Evolutionary conservation across 2,329 filamentous ascomycete species (phyloP).

Genomic region (Eutypa lata): DNA sequence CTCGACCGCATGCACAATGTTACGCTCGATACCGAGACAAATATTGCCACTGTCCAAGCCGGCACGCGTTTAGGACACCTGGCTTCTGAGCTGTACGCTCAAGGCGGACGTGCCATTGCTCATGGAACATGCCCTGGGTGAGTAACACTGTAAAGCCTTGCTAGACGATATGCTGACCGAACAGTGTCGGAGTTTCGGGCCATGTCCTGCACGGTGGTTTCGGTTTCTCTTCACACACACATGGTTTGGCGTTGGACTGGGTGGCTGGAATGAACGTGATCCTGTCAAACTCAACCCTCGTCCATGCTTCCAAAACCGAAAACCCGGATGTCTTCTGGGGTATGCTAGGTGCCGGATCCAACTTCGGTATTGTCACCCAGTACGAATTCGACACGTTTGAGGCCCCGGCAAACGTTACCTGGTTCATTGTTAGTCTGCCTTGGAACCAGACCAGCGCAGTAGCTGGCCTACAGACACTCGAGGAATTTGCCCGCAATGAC

Average conservation of each 20-base stretch:
- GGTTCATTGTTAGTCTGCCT: slow-evolving; percentile 25
- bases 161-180: slow-evolving; percentile 7
- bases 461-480: slow-evolving; percentile 46
- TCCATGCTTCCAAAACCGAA: slow-evolving; percentile 26
- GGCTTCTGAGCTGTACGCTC: slow-evolving; percentile 29
- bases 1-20: slow-evolving; percentile 41
- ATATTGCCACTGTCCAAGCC: slow-evolving; percentile 38
- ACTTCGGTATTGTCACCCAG: slow-evolving; percentile 28
- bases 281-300: slow-evolving; percentile 27
- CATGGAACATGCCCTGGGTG: slow-evolving; percentile 38
- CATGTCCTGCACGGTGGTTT: slow-evolving; percentile 36
- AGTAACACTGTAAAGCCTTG: slow-evolving; percentile 8
- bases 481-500: slow-evolving; percentile 24
- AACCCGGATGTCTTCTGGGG: slow-evolving; percentile 32
- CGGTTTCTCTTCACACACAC: slow-evolving; percentile 37
- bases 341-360: slow-evolving; percentile 30
- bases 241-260: slow-evolving; percentile 44
- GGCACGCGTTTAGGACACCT: slow-evolving; percentile 42
- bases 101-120: slow-evolving; percentile 30
- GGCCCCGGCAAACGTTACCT: slow-evolving; percentile 26
- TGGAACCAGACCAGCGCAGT: slow-evolving; percentile 22
- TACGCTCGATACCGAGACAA: slow-evolving; percentile 33
- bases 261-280: slow-evolving; percentile 32
- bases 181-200: slow-evolving; percentile 33
- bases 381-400: slow-evolving; percentile 30